Evolutionary conservation across 768 basidiomycete genomes (phyloP), one percentile per base, ranked within the genome.

Genomic region (Russula foetens): DNA sequence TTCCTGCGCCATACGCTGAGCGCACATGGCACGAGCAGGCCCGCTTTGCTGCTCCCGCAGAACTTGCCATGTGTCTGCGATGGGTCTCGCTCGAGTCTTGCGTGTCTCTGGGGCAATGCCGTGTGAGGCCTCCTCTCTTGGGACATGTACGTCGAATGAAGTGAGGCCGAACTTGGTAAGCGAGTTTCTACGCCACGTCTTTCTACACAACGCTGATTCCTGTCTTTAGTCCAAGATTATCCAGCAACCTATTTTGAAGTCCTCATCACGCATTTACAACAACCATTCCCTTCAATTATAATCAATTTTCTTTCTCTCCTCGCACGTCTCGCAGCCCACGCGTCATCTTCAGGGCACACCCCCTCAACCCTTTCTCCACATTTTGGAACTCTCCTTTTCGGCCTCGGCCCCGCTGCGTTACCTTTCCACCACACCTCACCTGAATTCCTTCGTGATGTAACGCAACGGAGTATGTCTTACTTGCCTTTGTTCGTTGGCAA

Each of bases 401-500:
- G n/a, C n/a, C n/a, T n/a, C n/a, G n/a, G n/a, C n/a, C n/a, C n/a
- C n/a, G n/a, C n/a, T n/a, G n/a, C n/a, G n/a, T n/a, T n/a, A n/a
- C n/a, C n/a, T n/a, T n/a, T 86, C 73, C 75, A 80, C 58, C 76
- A 76, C 56, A 80, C 82, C 9, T 90, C 90, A 69, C 68, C 76
- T 23, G 77, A 79, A 64, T 98, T 92, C 70, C 82, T 96, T 33
- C 85, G 89, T 46, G 80, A 90, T 17, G 86, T 4, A 84, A 86
- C 39, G 96, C 96, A 1, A 90, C 89, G 67, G 96, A 99, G 70
- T 96, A 99, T n/a, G n/a, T n/a, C n/a, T n/a, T n/a, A n/a, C n/a
- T n/a, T n/a, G n/a, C n/a, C n/a, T n/a, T n/a, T n/a, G n/a, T n/a
- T n/a, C n/a, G n/a, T n/a, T n/a, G n/a, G n/a, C n/a, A n/a, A n/a